Base-by-base conservation (phyloP, 164 flowering plant species). In the Chloranthus sessilifolius region DNA sequence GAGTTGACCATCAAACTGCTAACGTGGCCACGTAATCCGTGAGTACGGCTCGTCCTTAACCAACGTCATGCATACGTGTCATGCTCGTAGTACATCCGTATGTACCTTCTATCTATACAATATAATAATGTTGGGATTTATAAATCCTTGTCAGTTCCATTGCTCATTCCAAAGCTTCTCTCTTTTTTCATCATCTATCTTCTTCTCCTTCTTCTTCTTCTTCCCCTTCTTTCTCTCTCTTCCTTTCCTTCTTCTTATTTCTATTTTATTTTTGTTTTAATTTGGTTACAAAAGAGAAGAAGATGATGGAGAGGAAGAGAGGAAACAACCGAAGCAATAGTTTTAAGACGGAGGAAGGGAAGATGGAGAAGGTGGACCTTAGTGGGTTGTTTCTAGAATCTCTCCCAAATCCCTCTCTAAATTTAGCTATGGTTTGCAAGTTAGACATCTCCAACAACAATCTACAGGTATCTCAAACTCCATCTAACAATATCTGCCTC, bases 371-470 rank as follows among this genome's bases (percentile, higher is more conserved):
- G 8, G 62, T 87, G 25, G 80, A 90, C 65, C 55, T 90, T 43
- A 90, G 95, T 68, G 85, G 88, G 4, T 50, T 81, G 81, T 71
- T 73, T 14, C 53, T 90, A 56, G 73, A 79, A 4, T 16, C 63
- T 50, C 68, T 87, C 0, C 91, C 95, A 5, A 78, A 47, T 47
- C 70, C 84, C 28, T 57, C 88, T 33, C 52, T 85, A 4, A 78
- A 87, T 47, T 49, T 82, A 4, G 73, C 66, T 2, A 19, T 60
- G 43, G 78, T 90, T 40, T 60, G 69, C 75, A 81, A 79, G 53
- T 63, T 90, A 1, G 91, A 90, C 51, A 78, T 85, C 54, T 87
- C 95, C 61, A 87, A 82, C 34, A 87, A 90, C 68, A 78, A 85
- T 64, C 71, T 83, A 14, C 81, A 76, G 81, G 91, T 82, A 74